phyloP scores from a whole-genome alignment of 75 land plant species.

The Cryptomeria japonica region DNA sequence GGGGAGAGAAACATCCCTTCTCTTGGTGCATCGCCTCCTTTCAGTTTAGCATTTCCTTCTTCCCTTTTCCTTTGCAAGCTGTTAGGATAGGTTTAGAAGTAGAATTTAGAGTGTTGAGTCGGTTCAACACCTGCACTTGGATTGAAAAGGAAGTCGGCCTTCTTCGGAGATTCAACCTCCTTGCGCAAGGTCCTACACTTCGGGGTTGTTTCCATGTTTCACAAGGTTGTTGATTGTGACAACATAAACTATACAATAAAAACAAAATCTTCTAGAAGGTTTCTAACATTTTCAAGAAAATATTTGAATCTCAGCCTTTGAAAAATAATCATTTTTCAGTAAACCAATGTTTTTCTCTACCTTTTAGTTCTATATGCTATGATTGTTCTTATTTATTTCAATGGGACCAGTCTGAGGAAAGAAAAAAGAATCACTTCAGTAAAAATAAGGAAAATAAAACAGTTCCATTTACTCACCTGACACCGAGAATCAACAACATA shows the following conservation, averaged over 20 bases:
- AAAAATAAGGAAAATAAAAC: background rate
- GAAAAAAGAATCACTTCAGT: background rate
- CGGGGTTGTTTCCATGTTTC: too few species aligned
- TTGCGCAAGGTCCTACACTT: too few species aligned
- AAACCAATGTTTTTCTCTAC: background rate
- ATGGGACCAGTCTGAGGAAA: background rate
- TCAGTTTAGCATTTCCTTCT: too few species aligned
- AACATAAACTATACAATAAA: background rate
- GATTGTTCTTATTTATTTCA: background rate
- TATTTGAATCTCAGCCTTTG: background rate
- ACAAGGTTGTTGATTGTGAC: too few species aligned
- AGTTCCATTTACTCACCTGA: constrained; percentile 25
- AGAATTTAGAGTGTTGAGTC: too few species aligned
- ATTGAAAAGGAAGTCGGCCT: too few species aligned
- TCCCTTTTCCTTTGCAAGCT: too few species aligned
- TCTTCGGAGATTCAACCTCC: too few species aligned
- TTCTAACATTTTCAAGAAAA: background rate
- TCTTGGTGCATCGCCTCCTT: too few species aligned
- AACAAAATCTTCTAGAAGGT: background rate
- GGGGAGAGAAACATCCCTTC: too few species aligned
- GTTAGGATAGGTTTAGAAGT: too few species aligned
- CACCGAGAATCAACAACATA: constrained; percentile 22
- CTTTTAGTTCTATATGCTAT: background rate
- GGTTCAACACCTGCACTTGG: too few species aligned
- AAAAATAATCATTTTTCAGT: background rate